Conservation (phyloP, 192 early-diverging fungal species). For the Coemansia asiatica region DNA sequence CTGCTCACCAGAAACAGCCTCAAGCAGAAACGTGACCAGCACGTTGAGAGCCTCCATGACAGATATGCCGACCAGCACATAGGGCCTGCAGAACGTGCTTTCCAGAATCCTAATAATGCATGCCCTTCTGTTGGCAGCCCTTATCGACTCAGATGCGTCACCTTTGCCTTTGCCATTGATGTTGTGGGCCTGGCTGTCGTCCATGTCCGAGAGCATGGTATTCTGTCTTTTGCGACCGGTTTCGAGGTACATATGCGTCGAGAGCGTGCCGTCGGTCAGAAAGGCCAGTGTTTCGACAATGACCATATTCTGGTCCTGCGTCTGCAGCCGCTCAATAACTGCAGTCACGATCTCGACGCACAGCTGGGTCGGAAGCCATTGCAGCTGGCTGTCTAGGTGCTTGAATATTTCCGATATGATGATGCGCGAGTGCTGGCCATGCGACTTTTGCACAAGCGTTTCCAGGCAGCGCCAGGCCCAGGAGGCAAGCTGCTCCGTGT, state of each 20-base stretch:
- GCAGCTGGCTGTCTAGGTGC: conserved; percentile 28
- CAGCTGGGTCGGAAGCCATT: conserved; percentile 32
- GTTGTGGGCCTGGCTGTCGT: background rate
- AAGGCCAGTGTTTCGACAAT: conserved; percentile 47
- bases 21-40: conserved; percentile 41
- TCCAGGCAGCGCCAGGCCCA: conserved; percentile 44
- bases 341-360: conserved; percentile 32
- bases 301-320: conserved; percentile 55
- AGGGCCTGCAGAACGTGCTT: conserved; percentile 46
- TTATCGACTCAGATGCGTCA: background rate
- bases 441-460: conserved; percentile 37
- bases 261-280: conserved; percentile 33
- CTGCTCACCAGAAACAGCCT: conserved; percentile 16
- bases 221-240: conserved; percentile 4
- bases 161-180: too few species aligned
- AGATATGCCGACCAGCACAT: conserved; percentile 54
- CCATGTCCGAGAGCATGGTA: conserved; percentile 5
- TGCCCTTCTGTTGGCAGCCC: conserved; percentile 16
- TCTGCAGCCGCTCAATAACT: conserved; percentile 38
- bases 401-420: conserved; percentile 51
- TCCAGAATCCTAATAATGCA: conserved; percentile 49
- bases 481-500: conserved; percentile 17
- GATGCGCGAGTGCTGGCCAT: conserved; percentile 49
- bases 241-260: conserved; percentile 19
- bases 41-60: conserved; percentile 56